These are phyloP conservation scores for Bruguiera parviflora DNA, from an alignment of 345 rosid species.

Conservation along the genomic window DNA sequence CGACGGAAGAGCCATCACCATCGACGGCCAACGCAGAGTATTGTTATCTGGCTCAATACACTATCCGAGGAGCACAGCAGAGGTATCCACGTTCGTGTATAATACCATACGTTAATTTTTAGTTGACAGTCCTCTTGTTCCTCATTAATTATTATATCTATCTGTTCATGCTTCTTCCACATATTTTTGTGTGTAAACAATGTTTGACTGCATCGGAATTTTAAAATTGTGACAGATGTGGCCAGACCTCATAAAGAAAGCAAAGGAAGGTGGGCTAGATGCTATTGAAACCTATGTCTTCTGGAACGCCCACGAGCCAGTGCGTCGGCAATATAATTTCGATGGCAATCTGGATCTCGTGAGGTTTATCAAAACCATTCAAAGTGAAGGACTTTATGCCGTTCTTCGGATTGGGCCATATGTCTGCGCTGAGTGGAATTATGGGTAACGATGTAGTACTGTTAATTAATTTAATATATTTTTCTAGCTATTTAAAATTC, in stretches of 20 bases:
- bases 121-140: background rate
- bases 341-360: constrained; percentile 44
- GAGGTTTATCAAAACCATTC: constrained; percentile 50
- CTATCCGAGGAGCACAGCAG: constrained; percentile 15
- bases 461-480: too few species aligned
- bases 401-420: constrained; percentile 75
- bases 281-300: constrained; percentile 67
- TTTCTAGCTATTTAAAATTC: too few species aligned
- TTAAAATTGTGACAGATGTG: constrained; percentile 43
- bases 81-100: background rate
- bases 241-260: constrained; percentile 54
- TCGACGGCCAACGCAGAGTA: constrained; percentile 1
- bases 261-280: constrained; percentile 59
- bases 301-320: constrained; percentile 64
- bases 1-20: constrained; percentile 7
- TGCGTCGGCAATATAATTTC: constrained; percentile 45
- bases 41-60: constrained; percentile 3
- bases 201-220: background rate
- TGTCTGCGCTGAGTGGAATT: constrained; percentile 70
- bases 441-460: constrained; percentile 32
- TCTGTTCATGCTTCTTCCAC: too few species aligned
- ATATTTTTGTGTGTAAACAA: too few species aligned
- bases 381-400: constrained; percentile 41
- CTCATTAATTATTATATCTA: background rate
- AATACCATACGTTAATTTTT: background rate